Base-by-base conservation (phyloP, 352 stramenopile genomes). In the Phytophthora capsici region DNA sequence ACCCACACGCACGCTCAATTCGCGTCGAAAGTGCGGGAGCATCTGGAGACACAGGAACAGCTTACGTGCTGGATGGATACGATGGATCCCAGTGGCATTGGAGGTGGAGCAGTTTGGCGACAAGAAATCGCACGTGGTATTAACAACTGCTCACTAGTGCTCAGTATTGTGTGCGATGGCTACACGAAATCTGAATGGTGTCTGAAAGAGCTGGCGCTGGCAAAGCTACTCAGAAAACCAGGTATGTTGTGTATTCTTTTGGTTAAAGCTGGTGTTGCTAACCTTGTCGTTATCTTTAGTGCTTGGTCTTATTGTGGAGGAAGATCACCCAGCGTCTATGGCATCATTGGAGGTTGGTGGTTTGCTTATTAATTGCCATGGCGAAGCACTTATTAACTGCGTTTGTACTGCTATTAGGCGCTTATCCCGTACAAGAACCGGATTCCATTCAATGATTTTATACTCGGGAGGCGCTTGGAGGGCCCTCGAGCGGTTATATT, bases 61-160 rank as follows among this genome's bases (percentile, higher is more conserved):
- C 54, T 91, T 4, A 93, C 86, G 17, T 91, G 82, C 48, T 93
- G 83, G 84, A 89, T 95, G 81, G 86, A 94, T 63, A 88, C 80
- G 17, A 93, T 93, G 84, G 84, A 94, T 49, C 84, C 84, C 6
- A 89, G 76, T 34, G 85, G 82, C 19, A 93, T 94, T 22, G 83
- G 83, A 16, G 86, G 85, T 12, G 85, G 84, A 34, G 82, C 82
- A 0, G 82, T 94, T 6, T 94, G 86, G 86, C 82, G 86, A 46
- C 79, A 94, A 61, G 84, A 93, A 50, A 92, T 94, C 22, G 86
- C 84, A 3, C 82, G 84, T 36, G 86, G 82, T 30, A 91, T 94
- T 55, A 73, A 80, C 36, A 89, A 91, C 43, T 89, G 79, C 61
- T 86, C 80, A 13, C 67, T 94, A 1, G 82, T 94, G 28, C 66